Percentiles rank a stretch among this genome's conserved stretches.
Evolutionary conservation across 179 eudicot species (phyloP).

Genomic region (Beta corolliflora): DNA sequence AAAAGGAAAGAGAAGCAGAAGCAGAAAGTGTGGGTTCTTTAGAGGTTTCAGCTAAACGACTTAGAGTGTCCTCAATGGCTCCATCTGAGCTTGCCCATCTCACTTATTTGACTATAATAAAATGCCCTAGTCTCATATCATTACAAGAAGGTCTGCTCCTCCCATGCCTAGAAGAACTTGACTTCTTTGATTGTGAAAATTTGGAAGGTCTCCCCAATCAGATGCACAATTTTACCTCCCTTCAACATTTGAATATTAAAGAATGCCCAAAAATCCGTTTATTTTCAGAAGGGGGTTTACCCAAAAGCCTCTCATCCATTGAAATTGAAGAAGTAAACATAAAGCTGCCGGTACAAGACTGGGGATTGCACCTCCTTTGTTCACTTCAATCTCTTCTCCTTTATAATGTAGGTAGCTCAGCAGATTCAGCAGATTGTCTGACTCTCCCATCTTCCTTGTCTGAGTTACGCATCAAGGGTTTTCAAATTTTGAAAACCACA

Average conservation of each 20-base stretch:
- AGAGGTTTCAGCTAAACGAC: too few species aligned
- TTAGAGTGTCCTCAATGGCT: neutral
- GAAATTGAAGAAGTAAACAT: neutral
- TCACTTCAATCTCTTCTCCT: too few species aligned
- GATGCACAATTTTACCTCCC: neutral
- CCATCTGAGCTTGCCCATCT: constrained; percentile 4
- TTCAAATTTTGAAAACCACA: too few species aligned
- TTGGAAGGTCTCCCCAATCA: neutral
- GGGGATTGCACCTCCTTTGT: too few species aligned
- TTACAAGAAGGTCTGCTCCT: neutral
- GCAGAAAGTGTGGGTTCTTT: too few species aligned
- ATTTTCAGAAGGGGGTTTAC: constrained; percentile 5
- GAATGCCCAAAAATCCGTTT: neutral
- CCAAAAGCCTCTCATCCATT: neutral
- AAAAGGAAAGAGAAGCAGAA: too few species aligned
- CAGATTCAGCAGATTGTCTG: too few species aligned
- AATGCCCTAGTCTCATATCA: neutral
- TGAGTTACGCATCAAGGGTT: too few species aligned
- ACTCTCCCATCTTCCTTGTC: too few species aligned
- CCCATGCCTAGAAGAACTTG: neutral
- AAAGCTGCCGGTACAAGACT: too few species aligned
- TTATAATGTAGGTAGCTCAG: too few species aligned
- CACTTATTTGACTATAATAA: neutral
- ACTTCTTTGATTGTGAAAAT: neutral
- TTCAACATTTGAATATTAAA: neutral